These are phyloP conservation scores for Lactifluus subvellereus DNA, from an alignment of 768 basidiomycete species.

Conservation along the genomic window DNA sequence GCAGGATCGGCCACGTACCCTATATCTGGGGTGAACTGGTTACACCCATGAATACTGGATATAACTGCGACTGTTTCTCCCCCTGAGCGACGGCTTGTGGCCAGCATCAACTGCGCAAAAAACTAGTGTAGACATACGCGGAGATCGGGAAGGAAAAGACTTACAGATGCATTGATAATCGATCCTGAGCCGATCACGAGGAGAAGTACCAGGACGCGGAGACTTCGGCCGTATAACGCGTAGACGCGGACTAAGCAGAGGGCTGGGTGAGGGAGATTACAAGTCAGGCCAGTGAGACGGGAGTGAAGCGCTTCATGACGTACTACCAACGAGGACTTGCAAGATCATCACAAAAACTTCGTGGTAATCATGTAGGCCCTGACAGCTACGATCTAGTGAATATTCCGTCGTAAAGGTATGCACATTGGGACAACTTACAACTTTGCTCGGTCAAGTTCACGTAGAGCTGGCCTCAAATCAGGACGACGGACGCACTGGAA, in stretches of 20 bases:
- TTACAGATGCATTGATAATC: background rate
- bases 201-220: background rate
- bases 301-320: background rate
- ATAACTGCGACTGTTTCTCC: background rate
- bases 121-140: background rate
- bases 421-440: constrained; percentile 1
- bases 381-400: background rate
- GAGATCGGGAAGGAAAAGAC: background rate
- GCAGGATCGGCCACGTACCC: background rate
- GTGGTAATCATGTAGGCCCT: background rate
- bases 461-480: background rate
- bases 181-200: background rate
- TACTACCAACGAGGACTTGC: constrained; percentile 6
- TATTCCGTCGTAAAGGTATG: background rate
- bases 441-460: background rate
- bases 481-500: constrained; percentile 1
- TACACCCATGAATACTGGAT: constrained; percentile 5
- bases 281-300: background rate
- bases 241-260: constrained; percentile 9
- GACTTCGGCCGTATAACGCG: constrained; percentile 8
- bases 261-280: background rate
- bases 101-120: background rate
- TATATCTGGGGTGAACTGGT: background rate
- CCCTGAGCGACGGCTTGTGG: background rate
- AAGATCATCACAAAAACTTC: background rate